phyloP scores from a whole-genome alignment of 1,139 yeast genomes.

The Pichia sp. region DNA sequence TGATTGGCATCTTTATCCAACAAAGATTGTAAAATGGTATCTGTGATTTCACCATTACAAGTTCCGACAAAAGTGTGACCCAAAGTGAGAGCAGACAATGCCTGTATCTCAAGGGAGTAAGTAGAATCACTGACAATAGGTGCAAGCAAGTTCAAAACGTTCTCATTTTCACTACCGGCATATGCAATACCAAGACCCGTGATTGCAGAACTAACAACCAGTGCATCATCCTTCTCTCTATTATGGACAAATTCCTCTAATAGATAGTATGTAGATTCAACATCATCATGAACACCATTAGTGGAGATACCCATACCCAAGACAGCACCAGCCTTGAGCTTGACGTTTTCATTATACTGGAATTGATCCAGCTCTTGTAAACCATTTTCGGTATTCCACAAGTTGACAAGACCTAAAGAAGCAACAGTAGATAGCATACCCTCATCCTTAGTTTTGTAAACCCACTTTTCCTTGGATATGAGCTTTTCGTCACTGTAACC shows the following conservation, averaged over 20 bases:
- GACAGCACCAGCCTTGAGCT: slow-evolving; percentile 92
- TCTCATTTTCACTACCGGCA: slow-evolving; percentile 90
- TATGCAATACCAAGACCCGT: slow-evolving; percentile 92
- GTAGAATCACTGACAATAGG: slow-evolving; percentile 86
- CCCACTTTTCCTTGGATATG: slow-evolving; percentile 69
- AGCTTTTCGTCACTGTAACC: slow-evolving; percentile 88
- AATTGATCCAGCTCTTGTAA: slow-evolving; percentile 85
- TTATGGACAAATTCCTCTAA: slow-evolving; percentile 66
- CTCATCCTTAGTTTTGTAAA: slow-evolving; percentile 83
- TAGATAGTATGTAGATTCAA: slow-evolving; percentile 84
- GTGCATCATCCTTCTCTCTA: slow-evolving; percentile 32
- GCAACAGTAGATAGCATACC: slow-evolving; percentile 97
- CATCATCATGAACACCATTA: slow-evolving; percentile 91
- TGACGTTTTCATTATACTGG: slow-evolving; percentile 77
- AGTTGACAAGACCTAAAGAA: slow-evolving; percentile 80
- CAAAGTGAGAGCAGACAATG: slow-evolving; percentile 83
- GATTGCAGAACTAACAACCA: slow-evolving; percentile 73
- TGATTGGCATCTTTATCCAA: slow-evolving; percentile 78
- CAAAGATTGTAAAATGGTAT: slow-evolving; percentile 82
- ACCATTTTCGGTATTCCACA: slow-evolving; percentile 90
- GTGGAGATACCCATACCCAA: slow-evolving; percentile 95
- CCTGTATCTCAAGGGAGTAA: slow-evolving; percentile 67
- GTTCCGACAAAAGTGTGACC: slow-evolving; percentile 97
- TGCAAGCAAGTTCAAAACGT: slow-evolving; percentile 64
- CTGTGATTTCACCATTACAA: slow-evolving; percentile 89